Evolutionary conservation across 1,284 basidiomycete genomes (phyloP).

Genomic region (Microbotryomycetes sp.): DNA sequence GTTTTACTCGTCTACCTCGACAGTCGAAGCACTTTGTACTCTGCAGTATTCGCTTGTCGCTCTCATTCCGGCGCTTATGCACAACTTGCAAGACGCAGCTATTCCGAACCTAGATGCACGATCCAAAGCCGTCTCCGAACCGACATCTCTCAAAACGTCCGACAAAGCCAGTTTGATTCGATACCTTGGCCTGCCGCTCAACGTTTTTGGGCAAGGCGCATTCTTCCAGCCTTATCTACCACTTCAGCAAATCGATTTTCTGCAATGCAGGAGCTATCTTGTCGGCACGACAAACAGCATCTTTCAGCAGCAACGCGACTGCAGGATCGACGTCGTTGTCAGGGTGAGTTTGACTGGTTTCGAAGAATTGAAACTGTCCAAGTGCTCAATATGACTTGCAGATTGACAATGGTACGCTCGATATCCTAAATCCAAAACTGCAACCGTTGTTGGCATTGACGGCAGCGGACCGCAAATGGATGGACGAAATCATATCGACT

Average conservation of each 20-base stretch:
- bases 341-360: constrained; percentile 39
- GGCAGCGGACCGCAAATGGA: constrained; percentile 93
- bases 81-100: constrained; percentile 85
- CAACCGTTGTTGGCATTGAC: constrained; percentile 74
- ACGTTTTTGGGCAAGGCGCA: constrained; percentile 60
- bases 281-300: constrained; percentile 88
- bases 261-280: constrained; percentile 75
- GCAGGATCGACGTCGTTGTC: constrained; percentile 71
- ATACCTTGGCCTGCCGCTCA: constrained; percentile 83
- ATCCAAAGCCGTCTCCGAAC: constrained; percentile 55
- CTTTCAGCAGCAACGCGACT: constrained; percentile 84
- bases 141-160: constrained; percentile 77
- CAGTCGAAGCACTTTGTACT: constrained; percentile 91
- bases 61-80: constrained; percentile 58
- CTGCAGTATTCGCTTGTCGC: constrained; percentile 85
- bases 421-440: constrained; percentile 72
- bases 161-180: constrained; percentile 85
- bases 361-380: no score
- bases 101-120: constrained; percentile 71
- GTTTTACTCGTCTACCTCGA: constrained; percentile 76
- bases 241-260: constrained; percentile 86
- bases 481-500: constrained; percentile 68
- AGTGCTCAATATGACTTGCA: no score
- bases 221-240: constrained; percentile 99
- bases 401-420: constrained; percentile 76